Base-by-base conservation (phyloP, 495 filamentous ascomycete species). In the Penicillium arizonense region DNA sequence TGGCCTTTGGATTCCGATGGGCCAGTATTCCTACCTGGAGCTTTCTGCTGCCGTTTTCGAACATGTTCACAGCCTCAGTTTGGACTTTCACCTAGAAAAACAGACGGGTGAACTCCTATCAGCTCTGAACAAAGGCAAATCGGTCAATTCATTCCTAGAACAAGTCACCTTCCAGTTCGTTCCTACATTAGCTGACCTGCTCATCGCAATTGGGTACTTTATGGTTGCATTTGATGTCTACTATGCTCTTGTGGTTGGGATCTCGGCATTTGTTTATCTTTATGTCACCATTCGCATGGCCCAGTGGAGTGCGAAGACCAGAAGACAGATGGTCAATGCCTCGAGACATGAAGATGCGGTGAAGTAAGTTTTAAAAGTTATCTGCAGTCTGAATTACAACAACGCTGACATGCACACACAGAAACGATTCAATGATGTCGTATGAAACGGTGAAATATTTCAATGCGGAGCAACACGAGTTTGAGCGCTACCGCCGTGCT, bases 371-470 rank as follows among this genome's bases (percentile, higher is more conserved):
- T 5, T 11, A 2, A 4, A 5, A 9, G 13, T 1, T 3, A 0
- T 33, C 1, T 33, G 0, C 14, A 28, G 13, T 44, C n/a, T 7
- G 30, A 16, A 10, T 5, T 6, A 4, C 3, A 2, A 18, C 7
- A 2, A 10, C 10, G 4, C 39, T 16, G 20, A 37, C 28, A 13
- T 7, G 41, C 4, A 2, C 8, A 30, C 21, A 24, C 4, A 55
- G 53, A 23, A 93, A 91, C 59, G 90, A 95, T 62, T 91, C 90
- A 1, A 88, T 95, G 72, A 81, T 87, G 44, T 89, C 88, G 13
- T 95, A 94, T 64, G 90, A 95, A 64, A 93, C 90, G 26, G 90
- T 95, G 60, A 93, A 95, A 65, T 93, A 94, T 64, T 94, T 94
- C 78, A 93, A 92, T 62, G 89, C 90, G 3, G 90, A 94, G 62